Evolutionary conservation across 768 basidiomycete species (phyloP).

Genomic region (Pisolithus orientalis): DNA sequence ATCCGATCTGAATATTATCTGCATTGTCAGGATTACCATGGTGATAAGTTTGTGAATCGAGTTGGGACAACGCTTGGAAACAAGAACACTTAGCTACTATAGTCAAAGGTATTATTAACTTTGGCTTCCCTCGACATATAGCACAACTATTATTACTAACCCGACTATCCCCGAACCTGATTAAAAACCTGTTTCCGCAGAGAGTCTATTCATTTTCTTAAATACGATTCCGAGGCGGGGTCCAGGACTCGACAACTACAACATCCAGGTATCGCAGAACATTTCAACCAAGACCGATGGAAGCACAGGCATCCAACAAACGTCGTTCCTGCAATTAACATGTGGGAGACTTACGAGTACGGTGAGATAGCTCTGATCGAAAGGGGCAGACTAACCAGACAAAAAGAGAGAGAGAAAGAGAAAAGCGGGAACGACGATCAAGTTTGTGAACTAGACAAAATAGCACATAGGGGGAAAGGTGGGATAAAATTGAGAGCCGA

Average conservation of each 20-base stretch:
- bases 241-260: conserved; percentile 31
- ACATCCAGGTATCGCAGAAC: conserved; percentile 32
- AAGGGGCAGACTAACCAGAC: neutral
- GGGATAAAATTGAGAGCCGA: conserved; percentile 1
- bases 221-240: conserved; percentile 1
- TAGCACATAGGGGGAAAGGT: conserved; percentile 14
- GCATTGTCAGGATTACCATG: no score
- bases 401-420: conserved; percentile 1
- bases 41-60: no score
- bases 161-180: no score
- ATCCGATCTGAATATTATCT: no score
- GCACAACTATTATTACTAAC: no score
- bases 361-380: conserved; percentile 5
- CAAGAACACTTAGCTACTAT: no score
- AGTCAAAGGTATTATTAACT: no score
- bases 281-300: conserved; percentile 22
- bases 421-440: neutral
- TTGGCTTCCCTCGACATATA: no score
- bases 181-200: no score
- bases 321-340: conserved; percentile 18
- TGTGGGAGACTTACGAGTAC: conserved; percentile 19
- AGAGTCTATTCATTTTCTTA: conserved; percentile 1
- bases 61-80: no score
- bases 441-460: conserved; percentile 4
- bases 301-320: conserved; percentile 9